phyloP scores from a whole-genome alignment of 257 asterid species.

The Nicotiana tomentosiformis region DNA sequence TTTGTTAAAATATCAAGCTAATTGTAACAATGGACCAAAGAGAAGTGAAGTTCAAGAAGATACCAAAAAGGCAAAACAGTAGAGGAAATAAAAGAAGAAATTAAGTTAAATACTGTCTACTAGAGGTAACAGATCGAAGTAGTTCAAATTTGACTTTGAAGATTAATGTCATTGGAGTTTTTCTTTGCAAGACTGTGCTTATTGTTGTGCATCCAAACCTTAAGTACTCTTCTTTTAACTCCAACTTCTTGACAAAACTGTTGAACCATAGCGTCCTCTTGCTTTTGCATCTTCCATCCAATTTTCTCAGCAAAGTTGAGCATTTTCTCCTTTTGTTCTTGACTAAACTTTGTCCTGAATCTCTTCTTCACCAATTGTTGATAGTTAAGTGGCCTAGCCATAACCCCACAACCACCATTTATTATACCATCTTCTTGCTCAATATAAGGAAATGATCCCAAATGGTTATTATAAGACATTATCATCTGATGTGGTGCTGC shows the following conservation, averaged over 20 bases:
- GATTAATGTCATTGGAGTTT: constrained; percentile 2
- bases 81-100: too few relatives aligned
- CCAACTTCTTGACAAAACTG: constrained; percentile 78
- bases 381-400: constrained; percentile 18
- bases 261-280: constrained; percentile 71
- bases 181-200: constrained; percentile 68
- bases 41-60: too few relatives aligned
- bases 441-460: constrained; percentile 31
- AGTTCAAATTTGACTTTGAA: constrained; percentile 15
- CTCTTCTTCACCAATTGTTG: constrained; percentile 56
- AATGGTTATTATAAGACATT: constrained; percentile 38
- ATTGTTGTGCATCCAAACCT: constrained; percentile 95
- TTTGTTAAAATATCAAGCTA: too few relatives aligned
- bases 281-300: constrained; percentile 90
- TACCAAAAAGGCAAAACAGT: too few relatives aligned
- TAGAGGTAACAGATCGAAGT: too few relatives aligned
- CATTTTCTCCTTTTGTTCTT: constrained; percentile 93
- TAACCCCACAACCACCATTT: constrained; percentile 18
- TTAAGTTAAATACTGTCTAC: too few relatives aligned
- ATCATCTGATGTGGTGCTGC: constrained; percentile 50
- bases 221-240: constrained; percentile 67
- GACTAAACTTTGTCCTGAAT: constrained; percentile 68
- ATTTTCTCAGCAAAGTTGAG: constrained; percentile 68
- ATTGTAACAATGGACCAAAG: too few relatives aligned
- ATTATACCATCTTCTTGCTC: constrained; percentile 34